Evolutionary conservation across 1,139 yeast genomes (phyloP).

Genomic region (Meyerozyma carpophila): DNA sequence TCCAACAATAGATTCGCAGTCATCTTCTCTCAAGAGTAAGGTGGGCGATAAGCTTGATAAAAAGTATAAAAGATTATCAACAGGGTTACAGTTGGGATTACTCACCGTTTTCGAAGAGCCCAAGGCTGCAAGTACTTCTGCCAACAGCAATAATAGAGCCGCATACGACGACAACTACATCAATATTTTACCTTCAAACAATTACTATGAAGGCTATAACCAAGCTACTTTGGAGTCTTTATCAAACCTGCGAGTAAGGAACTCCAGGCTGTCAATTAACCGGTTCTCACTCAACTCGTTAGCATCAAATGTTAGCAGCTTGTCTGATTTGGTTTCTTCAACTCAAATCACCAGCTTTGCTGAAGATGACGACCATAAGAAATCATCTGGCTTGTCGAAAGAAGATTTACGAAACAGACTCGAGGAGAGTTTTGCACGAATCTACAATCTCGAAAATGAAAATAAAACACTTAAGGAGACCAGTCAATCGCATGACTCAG

Average conservation of each 20-base stretch:
- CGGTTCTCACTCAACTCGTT: constrained; percentile 38
- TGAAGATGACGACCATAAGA: constrained; percentile 18
- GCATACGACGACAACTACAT: constrained; percentile 27
- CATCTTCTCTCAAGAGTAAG: constrained; percentile 7
- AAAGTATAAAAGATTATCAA: constrained; percentile 29
- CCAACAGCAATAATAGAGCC: constrained; percentile 5
- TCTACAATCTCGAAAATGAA: constrained; percentile 31
- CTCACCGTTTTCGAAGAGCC: constrained; percentile 38
- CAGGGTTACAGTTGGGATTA: constrained; percentile 37
- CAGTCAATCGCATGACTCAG: neutral
- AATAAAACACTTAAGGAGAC: constrained; percentile 16
- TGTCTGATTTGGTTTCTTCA: constrained; percentile 35
- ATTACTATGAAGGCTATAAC: constrained; percentile 26
- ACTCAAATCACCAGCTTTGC: constrained; percentile 33
- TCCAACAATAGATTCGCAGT: constrained; percentile 6
- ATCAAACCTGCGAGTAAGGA: constrained; percentile 8
- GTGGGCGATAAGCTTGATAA: constrained; percentile 11
- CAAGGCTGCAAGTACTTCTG: constrained; percentile 1
- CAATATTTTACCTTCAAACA: constrained; percentile 20
- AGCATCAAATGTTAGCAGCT: constrained; percentile 37
- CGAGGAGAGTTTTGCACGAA: constrained; percentile 37
- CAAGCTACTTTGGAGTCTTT: constrained; percentile 30
- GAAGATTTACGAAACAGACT: constrained; percentile 30
- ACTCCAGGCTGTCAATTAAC: constrained; percentile 10
- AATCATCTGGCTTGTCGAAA: constrained; percentile 19